Conservation (phyloP, 2,329 filamentous ascomycete genomes). For the Fusarium longipes region DNA sequence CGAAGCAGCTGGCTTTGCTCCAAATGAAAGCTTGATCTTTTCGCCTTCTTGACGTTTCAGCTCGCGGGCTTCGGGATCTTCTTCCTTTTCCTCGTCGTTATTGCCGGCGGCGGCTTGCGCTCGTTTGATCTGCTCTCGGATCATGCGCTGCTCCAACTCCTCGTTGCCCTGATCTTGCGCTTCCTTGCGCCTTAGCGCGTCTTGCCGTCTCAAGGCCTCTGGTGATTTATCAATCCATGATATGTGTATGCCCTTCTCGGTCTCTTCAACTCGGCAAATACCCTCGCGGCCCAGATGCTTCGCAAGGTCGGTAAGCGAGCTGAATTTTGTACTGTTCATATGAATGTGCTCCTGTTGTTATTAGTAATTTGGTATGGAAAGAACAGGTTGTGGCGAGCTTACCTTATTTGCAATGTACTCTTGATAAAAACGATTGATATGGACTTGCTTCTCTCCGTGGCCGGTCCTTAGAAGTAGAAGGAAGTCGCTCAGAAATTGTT, state of each 20-base stretch:
- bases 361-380: neutral
- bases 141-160: conserved; percentile 84
- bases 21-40: conserved; percentile 79
- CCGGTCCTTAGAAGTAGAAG: conserved; percentile 79
- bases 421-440: conserved; percentile 95
- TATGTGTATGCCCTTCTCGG: conserved; percentile 84
- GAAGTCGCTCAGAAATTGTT: conserved; percentile 85
- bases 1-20: conserved; percentile 53
- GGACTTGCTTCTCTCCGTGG: conserved; percentile 90
- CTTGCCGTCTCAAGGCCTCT: conserved; percentile 82
- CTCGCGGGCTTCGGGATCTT: conserved; percentile 57
- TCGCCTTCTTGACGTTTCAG: conserved; percentile 76
- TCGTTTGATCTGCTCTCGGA: conserved; percentile 84
- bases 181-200: conserved; percentile 85
- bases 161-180: conserved; percentile 91
- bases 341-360: conserved; percentile 75
- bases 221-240: conserved; percentile 93
- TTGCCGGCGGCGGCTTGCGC: conserved; percentile 67
- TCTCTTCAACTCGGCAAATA: conserved; percentile 90
- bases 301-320: conserved; percentile 81
- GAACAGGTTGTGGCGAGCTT: fast-evolving
- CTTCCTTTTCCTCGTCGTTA: conserved; percentile 54
- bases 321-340: conserved; percentile 62
- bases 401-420: conserved; percentile 85
- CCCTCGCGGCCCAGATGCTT: conserved; percentile 88